These are phyloP conservation scores for Brasilioporus rufonigricans DNA, from an alignment of 768 basidiomycete species.

Conservation along the genomic window DNA sequence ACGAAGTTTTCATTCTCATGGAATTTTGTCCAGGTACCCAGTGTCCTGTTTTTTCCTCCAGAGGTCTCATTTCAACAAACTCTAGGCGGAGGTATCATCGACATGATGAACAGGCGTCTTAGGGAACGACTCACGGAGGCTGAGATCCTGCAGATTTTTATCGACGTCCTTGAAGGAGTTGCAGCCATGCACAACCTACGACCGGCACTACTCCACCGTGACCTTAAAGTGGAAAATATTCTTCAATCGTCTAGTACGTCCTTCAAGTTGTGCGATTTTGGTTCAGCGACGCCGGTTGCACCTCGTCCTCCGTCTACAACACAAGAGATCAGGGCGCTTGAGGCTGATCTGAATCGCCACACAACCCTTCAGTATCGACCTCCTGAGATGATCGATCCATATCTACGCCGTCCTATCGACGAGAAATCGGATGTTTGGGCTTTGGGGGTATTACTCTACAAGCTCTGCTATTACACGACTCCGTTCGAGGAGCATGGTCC, in stretches of 20 bases:
- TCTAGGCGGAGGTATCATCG: slow-evolving; percentile 94
- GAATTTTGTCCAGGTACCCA: slow-evolving; percentile 86
- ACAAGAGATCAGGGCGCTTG: slow-evolving; percentile 83
- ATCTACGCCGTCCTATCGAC: slow-evolving; percentile 78
- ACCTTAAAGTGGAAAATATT: slow-evolving; percentile 99
- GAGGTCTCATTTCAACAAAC: slow-evolving; percentile 9
- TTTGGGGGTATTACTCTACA: slow-evolving; percentile 93
- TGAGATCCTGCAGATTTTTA: slow-evolving; percentile 97
- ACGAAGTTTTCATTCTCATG: slow-evolving; percentile 99
- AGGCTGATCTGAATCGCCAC: slow-evolving; percentile 89
- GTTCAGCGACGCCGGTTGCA: slow-evolving; percentile 79
- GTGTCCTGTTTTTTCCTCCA: background rate
- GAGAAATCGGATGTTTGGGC: slow-evolving; percentile 99
- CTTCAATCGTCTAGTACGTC: slow-evolving; percentile 79
- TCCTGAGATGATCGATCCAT: slow-evolving; percentile 98
- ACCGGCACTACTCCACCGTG: slow-evolving; percentile 90
- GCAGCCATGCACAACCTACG: slow-evolving; percentile 94
- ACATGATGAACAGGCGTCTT: slow-evolving; percentile 98
- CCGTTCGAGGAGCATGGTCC: slow-evolving; percentile 99
- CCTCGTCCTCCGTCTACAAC: slow-evolving; percentile 69
- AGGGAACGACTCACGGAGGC: slow-evolving; percentile 92
- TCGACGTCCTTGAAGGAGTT: slow-evolving; percentile 95
- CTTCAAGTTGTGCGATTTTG: slow-evolving; percentile 98
- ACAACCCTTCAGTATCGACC: slow-evolving; percentile 97
- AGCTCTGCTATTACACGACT: slow-evolving; percentile 98